Evolutionary conservation across 805 yeast species (phyloP), one percentile per base, ranked within the genome.

Genomic region (Pichia membranifaciens): DNA sequence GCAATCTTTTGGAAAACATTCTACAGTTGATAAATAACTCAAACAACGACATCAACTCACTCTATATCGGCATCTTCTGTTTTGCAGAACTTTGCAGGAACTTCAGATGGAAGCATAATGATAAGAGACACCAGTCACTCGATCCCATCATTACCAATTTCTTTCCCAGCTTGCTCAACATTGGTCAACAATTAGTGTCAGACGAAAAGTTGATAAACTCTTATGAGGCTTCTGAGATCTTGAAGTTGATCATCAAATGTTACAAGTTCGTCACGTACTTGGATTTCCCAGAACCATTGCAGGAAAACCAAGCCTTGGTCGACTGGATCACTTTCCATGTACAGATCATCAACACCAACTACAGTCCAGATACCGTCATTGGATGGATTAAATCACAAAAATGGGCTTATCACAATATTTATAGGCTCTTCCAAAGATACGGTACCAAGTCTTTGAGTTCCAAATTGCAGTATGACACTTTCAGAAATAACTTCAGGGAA

Each of bases 351-450:
- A 75, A 75, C 52, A 73, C 79, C 67, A 70, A 69, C 8, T 67
- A 81, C 18, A 93, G 95, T 1, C 51, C 60, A 0, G 72, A 74
- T 37, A 78, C 79, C 2, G 50, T 72, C 51, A 70, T 76, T 55
- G 82, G 79, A 42, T 85, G 84, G 84, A 82, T 71, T 60, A 91
- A 80, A 66, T 77, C 80, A 55, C 90, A 76, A 68, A 93, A 91
- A 64, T 91, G 98, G 97, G 79, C 95, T 0, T 81, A 81, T 58
- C 88, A 87, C 21, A 88, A 87, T 61, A 61, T 90, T 36, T 76
- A 74, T 54, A 76, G 95, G 54, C 61, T 89, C 3, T 86, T 86
- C 57, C 75, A 74, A 45, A 74, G 91, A 56, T 89, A 84, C 59
- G 87, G 84, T 1, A 75, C 86, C 0, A 64, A 65, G 20, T 66